These are phyloP conservation scores for Trametes meyenii DNA, from an alignment of 768 basidiomycete genomes.

Conservation along the genomic window DNA sequence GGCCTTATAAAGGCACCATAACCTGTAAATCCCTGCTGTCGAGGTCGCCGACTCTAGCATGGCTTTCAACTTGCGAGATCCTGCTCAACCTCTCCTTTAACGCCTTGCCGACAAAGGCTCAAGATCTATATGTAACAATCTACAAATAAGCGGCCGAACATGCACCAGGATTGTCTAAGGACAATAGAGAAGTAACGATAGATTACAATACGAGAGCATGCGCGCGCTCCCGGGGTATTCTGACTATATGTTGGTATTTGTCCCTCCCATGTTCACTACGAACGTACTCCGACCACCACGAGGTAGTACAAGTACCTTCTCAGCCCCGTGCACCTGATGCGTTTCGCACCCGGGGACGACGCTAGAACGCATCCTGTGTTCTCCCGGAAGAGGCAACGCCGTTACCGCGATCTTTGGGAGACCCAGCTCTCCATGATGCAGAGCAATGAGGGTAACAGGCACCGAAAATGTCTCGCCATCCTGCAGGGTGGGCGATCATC, in stretches of 20 bases:
- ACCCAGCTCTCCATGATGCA: constrained; percentile 79
- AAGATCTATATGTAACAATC: no score
- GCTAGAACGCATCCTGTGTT: constrained; percentile 58
- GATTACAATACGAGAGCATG: not conserved
- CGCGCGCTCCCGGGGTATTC: not conserved
- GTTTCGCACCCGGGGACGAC: constrained; percentile 72
- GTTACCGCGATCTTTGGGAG: constrained; percentile 75
- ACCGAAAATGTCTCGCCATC: constrained; percentile 61
- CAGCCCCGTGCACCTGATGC: constrained; percentile 83
- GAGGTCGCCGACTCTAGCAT: not conserved
- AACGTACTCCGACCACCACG: constrained; percentile 82
- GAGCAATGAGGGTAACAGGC: constrained; percentile 78
- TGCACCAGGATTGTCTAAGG: no score
- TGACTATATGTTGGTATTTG: constrained; percentile 10
- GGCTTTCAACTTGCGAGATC: no score
- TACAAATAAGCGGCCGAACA: no score
- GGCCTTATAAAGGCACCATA: no score
- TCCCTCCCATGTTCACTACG: constrained; percentile 69
- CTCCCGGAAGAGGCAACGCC: constrained; percentile 56
- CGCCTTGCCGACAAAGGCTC: no score
- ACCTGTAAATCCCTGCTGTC: not conserved
- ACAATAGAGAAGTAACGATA: not conserved
- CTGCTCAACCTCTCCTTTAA: no score
- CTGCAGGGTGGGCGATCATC: constrained; percentile 39
- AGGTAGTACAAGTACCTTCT: constrained; percentile 79